A percentile compares a stretch with the other conserved stretches of the same genome.
phyloP scores from a whole-genome alignment of 2,329 filamentous ascomycete genomes.

The Xylaria sp. region DNA sequence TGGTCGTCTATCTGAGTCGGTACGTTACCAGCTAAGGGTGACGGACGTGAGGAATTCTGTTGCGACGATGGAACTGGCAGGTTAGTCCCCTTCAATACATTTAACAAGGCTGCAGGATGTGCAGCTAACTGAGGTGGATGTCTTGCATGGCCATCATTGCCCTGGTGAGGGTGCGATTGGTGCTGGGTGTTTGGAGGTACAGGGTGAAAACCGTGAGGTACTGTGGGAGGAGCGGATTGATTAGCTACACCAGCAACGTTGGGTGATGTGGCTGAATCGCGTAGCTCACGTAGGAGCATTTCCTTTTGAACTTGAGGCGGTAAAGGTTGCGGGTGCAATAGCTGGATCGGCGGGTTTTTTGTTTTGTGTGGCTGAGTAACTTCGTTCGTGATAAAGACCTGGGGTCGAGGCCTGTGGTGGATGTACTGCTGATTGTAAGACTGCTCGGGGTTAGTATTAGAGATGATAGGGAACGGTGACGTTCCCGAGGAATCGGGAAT shows the following conservation, averaged over 20 bases:
- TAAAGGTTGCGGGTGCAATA: constrained; percentile 61
- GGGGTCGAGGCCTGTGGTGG: constrained; percentile 44
- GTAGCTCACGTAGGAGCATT: constrained; percentile 57
- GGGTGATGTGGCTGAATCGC: constrained; percentile 53
- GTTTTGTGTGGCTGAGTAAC: constrained; percentile 45
- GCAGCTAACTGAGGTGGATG: constrained; percentile 42
- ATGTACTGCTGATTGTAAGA: constrained; percentile 40
- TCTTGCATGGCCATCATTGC: constrained; percentile 29
- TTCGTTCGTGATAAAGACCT: constrained; percentile 44
- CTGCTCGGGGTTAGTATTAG: constrained; percentile 37
- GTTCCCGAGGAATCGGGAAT: constrained; percentile 59
- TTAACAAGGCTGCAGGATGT: constrained; percentile 53
- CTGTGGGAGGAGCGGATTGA: constrained; percentile 32
- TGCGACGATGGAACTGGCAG: constrained; percentile 36
- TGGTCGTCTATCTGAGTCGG: constrained; percentile 31
- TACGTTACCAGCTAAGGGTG: constrained; percentile 22
- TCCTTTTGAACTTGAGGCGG: constrained; percentile 67
- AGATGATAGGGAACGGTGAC: constrained; percentile 61
- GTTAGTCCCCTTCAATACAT: constrained; percentile 54
- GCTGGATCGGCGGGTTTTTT: constrained; percentile 49
- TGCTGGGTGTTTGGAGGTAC: constrained; percentile 31
- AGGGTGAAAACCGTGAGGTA: constrained; percentile 42
- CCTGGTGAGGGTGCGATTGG: constrained; percentile 38
- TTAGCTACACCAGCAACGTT: constrained; percentile 41
- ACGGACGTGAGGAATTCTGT: constrained; percentile 30